Evolutionary conservation across 352 stramenopile genomes (phyloP).

Genomic region (Phytophthora vignae): DNA sequence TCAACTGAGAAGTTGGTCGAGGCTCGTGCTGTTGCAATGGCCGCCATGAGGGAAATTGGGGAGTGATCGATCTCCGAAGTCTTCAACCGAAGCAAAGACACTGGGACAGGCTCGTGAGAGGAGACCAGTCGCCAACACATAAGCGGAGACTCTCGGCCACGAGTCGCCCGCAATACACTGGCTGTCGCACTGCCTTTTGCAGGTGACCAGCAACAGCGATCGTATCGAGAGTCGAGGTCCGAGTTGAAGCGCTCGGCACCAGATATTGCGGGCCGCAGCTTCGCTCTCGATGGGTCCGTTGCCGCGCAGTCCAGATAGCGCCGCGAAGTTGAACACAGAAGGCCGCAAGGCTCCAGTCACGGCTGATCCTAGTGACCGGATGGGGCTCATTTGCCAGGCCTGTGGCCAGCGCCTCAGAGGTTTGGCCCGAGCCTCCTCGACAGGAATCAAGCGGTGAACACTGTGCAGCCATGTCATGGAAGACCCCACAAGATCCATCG

Average conservation of each 20-base stretch:
- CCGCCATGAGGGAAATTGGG: conserved; percentile 34
- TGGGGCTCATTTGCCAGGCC: conserved; percentile 35
- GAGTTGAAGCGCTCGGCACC: conserved; percentile 23
- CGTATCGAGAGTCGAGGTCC: conserved; percentile 9
- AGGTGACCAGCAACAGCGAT: neutral
- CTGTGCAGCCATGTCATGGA: conserved; percentile 20
- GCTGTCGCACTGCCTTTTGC: conserved; percentile 1
- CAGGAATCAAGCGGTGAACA: conserved; percentile 23
- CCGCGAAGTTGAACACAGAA: conserved; percentile 35
- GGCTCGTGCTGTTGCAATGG: conserved; percentile 20
- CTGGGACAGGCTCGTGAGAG: conserved; percentile 29
- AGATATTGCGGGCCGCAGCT: conserved; percentile 13
- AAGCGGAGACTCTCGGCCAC: conserved; percentile 33
- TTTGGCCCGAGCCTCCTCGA: conserved; percentile 12
- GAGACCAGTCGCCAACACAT: conserved; percentile 24
- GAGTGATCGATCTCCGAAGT: conserved; percentile 26
- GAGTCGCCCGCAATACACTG: conserved; percentile 19
- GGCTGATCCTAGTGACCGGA: conserved; percentile 33
- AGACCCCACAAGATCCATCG: conserved; percentile 11
- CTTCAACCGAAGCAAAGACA: conserved; percentile 19
- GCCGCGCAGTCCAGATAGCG: conserved; percentile 33
- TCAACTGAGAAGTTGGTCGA: conserved; percentile 24
- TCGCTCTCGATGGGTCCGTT: conserved; percentile 21
- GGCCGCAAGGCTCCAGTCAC: conserved; percentile 25
- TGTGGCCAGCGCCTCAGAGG: conserved; percentile 30